Conservation (phyloP, 257 asterid genomes). For the Linderniella brevidens region DNA sequence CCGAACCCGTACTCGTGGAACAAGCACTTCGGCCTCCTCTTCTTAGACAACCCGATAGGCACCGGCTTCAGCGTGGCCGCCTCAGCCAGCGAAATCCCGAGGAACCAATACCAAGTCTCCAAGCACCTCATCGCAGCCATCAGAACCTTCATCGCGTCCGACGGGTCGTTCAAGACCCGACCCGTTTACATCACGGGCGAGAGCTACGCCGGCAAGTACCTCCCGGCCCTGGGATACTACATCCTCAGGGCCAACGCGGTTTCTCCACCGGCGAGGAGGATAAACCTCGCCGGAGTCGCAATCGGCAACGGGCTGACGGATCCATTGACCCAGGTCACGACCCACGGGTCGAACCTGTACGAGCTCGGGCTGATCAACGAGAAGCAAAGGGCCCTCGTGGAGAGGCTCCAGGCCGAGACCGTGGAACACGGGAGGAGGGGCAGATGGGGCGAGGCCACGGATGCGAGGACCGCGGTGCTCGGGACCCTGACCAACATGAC, state of each 20-base stretch:
- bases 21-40: constrained; percentile 29
- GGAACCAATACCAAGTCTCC: constrained; percentile 29
- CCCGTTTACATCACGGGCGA: constrained; percentile 40
- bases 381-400: constrained; percentile 21
- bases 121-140: constrained; percentile 30
- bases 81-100: constrained; percentile 30
- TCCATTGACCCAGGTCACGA: constrained; percentile 35
- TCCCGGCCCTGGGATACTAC: constrained; percentile 38
- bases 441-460: constrained; percentile 32
- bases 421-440: constrained; percentile 15
- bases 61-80: constrained; percentile 35
- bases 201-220: constrained; percentile 47
- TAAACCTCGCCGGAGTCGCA: constrained; percentile 40
- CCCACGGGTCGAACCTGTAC: constrained; percentile 30
- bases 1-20: constrained; percentile 39
- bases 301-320: constrained; percentile 50
- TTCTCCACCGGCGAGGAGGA: no score
- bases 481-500: constrained; percentile 27
- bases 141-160: constrained; percentile 18
- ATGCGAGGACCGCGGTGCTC: constrained; percentile 20
- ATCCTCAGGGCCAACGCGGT: constrained; percentile 12
- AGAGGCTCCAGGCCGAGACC: constrained; percentile 23
- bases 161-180: constrained; percentile 18
- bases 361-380: constrained; percentile 33
- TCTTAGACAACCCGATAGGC: constrained; percentile 52